Conservation (phyloP, 2,329 filamentous ascomycete genomes). For the Hymenoscyphus repandus region DNA sequence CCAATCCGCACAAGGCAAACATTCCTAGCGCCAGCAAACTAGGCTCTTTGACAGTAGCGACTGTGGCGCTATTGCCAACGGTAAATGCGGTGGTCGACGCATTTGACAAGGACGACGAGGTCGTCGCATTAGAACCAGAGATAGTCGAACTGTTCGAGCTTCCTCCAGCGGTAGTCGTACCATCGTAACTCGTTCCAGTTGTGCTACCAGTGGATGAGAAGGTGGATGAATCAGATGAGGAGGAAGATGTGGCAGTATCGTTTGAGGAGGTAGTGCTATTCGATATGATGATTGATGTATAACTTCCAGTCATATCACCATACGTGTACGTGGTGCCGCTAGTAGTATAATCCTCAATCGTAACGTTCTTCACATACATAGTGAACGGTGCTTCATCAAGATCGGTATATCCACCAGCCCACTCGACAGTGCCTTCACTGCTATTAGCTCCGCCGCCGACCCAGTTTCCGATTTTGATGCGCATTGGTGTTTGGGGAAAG, state of each 20-base stretch:
- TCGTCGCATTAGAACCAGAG: not conserved
- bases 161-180: not conserved
- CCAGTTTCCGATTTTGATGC: too few species aligned
- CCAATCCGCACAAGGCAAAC: too few species aligned
- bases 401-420: conserved; percentile 61
- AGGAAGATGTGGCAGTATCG: not conserved
- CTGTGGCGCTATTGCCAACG: not conserved
- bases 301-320: conserved; percentile 53
- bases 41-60: too few species aligned
- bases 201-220: too few species aligned
- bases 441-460: too few species aligned
- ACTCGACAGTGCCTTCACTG: too few species aligned
- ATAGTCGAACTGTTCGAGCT: not conserved
- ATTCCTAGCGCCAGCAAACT: too few species aligned
- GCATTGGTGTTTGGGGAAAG: too few species aligned
- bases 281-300: conserved; percentile 38
- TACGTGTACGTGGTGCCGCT: conserved; percentile 57
- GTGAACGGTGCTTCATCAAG: conserved; percentile 60
- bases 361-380: conserved; percentile 65
- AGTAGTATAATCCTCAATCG: conserved; percentile 50
- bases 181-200: not conserved
- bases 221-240: too few species aligned
- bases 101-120: not conserved
- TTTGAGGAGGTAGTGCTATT: not conserved
- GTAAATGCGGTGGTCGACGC: not conserved